A percentile compares a stretch with the other conserved stretches of the same genome.
phyloP scores from a whole-genome alignment of 2,329 filamentous ascomycete species.

The Domatiomyces globalis region DNA sequence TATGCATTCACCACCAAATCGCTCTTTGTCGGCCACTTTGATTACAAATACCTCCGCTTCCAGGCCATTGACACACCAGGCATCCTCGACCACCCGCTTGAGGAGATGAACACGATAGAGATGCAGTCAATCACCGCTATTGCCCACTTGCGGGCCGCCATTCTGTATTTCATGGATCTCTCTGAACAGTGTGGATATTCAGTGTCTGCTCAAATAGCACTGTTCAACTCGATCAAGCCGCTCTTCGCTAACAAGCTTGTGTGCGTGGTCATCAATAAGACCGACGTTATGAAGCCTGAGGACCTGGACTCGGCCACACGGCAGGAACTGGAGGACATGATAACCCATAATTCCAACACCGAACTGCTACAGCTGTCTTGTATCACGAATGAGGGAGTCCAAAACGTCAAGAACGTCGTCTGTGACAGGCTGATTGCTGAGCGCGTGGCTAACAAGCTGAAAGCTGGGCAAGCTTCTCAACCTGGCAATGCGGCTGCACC shows the following conservation, averaged over 20 bases:
- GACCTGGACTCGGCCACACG: conserved; percentile 70
- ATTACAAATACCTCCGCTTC: conserved; percentile 84
- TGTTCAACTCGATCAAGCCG: conserved; percentile 94
- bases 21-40: conserved; percentile 93
- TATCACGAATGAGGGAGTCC: conserved; percentile 86
- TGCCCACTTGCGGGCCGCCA: conserved; percentile 85
- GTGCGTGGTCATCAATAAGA: conserved; percentile 96
- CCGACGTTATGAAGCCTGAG: conserved; percentile 76
- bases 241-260: conserved; percentile 96
- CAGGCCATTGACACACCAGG: conserved; percentile 97
- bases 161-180: conserved; percentile 96
- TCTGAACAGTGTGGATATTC: conserved; percentile 95
- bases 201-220: conserved; percentile 77
- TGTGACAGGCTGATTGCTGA: conserved; percentile 89
- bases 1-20: conserved; percentile 98
- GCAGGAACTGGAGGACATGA: conserved; percentile 60
- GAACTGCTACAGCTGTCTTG: conserved; percentile 89
- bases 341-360: conserved; percentile 68
- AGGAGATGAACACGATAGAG: conserved; percentile 99
- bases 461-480: conserved; percentile 72
- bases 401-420: conserved; percentile 84
- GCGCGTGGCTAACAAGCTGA: conserved; percentile 87
- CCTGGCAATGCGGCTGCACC: conserved; percentile 62
- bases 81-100: conserved; percentile 90
- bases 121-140: conserved; percentile 98